These are phyloP conservation scores for Kwoniella heveanensis DNA, from an alignment of 768 basidiomycete species.

Conservation along the genomic window DNA sequence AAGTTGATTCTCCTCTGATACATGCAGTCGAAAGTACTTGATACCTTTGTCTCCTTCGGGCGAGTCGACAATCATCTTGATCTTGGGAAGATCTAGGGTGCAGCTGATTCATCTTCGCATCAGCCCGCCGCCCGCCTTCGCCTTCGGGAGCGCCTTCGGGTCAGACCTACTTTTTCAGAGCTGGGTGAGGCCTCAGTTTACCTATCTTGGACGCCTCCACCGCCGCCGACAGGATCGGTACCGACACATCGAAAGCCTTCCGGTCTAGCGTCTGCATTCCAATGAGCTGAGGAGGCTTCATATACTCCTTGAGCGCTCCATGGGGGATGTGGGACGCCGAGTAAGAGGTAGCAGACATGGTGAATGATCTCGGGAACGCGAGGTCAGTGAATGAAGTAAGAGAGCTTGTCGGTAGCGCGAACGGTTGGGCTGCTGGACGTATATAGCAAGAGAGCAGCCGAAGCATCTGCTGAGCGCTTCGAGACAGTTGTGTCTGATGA, in stretches of 20 bases:
- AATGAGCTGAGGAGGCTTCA: slow-evolving; percentile 60
- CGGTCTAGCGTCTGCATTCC: slow-evolving; percentile 62
- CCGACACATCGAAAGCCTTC: slow-evolving; percentile 65
- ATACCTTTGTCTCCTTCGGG: slow-evolving; percentile 12
- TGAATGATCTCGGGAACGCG: not conserved
- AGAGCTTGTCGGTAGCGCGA: not conserved
- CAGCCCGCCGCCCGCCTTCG: not conserved
- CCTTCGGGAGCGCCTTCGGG: not conserved
- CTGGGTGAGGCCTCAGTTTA: slow-evolving; percentile 55
- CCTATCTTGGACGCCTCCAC: slow-evolving; percentile 65
- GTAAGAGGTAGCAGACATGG: slow-evolving; percentile 14
- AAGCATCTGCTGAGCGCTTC: slow-evolving; percentile 1
- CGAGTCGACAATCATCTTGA: slow-evolving; percentile 25
- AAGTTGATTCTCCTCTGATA: slow-evolving; percentile 69
- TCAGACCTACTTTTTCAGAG: slow-evolving; percentile 40
- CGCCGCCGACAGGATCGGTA: slow-evolving; percentile 70
- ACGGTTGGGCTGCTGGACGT: not conserved
- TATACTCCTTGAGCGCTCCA: slow-evolving; percentile 9
- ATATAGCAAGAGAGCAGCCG: not conserved
- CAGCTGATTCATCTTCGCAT: slow-evolving; percentile 1
- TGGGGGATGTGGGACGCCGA: slow-evolving; percentile 14
- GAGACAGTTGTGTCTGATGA: too few species aligned
- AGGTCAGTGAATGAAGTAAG: not conserved
- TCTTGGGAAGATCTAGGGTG: slow-evolving; percentile 34
- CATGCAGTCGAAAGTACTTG: slow-evolving; percentile 14